Evolutionary conservation across 495 filamentous ascomycete species (phyloP).

Genomic region (Polyplosphaeria fusca): DNA sequence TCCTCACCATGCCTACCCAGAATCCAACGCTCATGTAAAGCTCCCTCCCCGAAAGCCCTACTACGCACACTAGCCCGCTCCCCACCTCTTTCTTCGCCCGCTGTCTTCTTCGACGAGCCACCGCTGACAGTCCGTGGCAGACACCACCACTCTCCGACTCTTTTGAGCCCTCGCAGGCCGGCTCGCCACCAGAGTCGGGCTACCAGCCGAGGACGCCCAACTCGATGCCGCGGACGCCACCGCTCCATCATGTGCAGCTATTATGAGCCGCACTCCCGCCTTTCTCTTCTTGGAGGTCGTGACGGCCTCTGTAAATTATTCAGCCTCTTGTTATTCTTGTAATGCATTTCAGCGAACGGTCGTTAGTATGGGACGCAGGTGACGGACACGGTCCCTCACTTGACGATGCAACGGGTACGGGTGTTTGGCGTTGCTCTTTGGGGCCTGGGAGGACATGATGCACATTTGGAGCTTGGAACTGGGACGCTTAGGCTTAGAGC

Average conservation of each 20-base stretch:
- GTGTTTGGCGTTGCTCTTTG: constrained; percentile 15
- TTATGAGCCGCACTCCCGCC: constrained; percentile 10
- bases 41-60: constrained; percentile 40
- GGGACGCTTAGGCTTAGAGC: constrained; percentile 12
- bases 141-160: constrained; percentile 82
- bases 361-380: neutral
- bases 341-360: constrained; percentile 31
- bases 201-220: constrained; percentile 63
- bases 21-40: constrained; percentile 69
- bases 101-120: constrained; percentile 31
- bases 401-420: constrained; percentile 12
- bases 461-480: constrained; percentile 11
- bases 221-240: constrained; percentile 65
- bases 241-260: constrained; percentile 42
- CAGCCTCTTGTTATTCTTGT: constrained; percentile 14
- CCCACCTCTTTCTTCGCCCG: constrained; percentile 11
- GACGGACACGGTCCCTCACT: constrained; percentile 13
- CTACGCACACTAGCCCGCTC: constrained; percentile 33
- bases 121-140: constrained; percentile 48
- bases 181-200: constrained; percentile 54
- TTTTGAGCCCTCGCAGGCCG: constrained; percentile 68
- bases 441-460: constrained; percentile 5
- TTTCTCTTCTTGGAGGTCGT: constrained; percentile 4
- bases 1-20: constrained; percentile 57
- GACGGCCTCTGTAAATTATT: constrained; percentile 27